phyloP scores from a whole-genome alignment of 352 stramenopile species.

The Phytophthora litchii region DNA sequence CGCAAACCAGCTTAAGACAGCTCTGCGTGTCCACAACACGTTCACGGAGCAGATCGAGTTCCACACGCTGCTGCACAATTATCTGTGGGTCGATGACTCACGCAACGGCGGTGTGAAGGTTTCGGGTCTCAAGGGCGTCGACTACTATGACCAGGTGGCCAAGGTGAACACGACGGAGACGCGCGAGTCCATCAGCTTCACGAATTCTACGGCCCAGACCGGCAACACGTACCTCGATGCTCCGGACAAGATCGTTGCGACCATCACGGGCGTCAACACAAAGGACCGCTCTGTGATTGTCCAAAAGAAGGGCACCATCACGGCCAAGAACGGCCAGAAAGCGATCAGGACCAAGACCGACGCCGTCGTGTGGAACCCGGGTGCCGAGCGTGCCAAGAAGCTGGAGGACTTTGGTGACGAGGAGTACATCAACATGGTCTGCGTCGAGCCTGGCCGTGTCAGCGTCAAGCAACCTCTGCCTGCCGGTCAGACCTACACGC shows the following conservation, averaged over 20 bases:
- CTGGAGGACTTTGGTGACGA: slow-evolving; percentile 95
- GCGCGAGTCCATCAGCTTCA: slow-evolving; percentile 51
- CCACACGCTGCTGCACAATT: slow-evolving; percentile 95
- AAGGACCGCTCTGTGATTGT: slow-evolving; percentile 63
- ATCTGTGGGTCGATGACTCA: slow-evolving; percentile 88
- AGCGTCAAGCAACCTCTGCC: slow-evolving; percentile 53
- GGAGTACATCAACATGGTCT: slow-evolving; percentile 95
- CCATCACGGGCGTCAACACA: slow-evolving; percentile 51
- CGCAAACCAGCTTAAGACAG: slow-evolving; percentile 65
- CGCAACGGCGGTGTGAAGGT: slow-evolving; percentile 61
- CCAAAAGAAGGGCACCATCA: slow-evolving; percentile 61
- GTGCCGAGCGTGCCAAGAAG: slow-evolving; percentile 88
- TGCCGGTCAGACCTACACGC: slow-evolving; percentile 54
- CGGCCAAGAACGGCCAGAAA: slow-evolving; percentile 27
- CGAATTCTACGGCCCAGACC: slow-evolving; percentile 53
- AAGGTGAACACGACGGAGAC: slow-evolving; percentile 65
- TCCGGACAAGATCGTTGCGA: slow-evolving; percentile 57
- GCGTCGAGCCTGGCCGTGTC: slow-evolving; percentile 92
- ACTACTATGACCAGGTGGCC: slow-evolving; percentile 89
- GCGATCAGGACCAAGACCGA: slow-evolving; percentile 52
- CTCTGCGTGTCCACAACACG: slow-evolving; percentile 88
- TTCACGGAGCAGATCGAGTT: slow-evolving; percentile 84
- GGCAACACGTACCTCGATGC: slow-evolving; percentile 88
- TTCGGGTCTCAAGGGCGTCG: slow-evolving; percentile 83
- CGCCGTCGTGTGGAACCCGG: slow-evolving; percentile 94